Conservation (phyloP, 2,329 filamentous ascomycete species). For the Fusarium mundagurra region DNA sequence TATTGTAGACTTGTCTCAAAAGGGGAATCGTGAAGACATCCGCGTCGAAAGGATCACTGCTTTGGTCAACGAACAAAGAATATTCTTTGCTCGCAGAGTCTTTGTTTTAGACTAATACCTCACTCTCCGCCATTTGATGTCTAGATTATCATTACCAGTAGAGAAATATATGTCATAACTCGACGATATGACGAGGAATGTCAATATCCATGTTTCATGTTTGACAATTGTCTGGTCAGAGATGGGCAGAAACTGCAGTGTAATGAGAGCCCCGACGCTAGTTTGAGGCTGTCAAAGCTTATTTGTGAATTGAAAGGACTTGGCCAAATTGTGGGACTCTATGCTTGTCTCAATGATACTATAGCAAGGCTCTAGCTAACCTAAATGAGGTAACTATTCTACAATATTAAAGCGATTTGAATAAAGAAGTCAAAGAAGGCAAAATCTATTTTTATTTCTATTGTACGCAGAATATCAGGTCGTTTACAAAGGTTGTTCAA, state of each 20-base stretch:
- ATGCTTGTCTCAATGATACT: too few relatives aligned
- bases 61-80: background rate
- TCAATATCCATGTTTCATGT: accelerated
- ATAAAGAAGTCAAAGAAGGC: background rate
- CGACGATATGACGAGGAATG: too few relatives aligned
- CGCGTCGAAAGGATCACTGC: accelerated
- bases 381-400: too few relatives aligned
- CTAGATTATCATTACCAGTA: background rate
- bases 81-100: background rate
- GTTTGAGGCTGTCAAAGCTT: background rate
- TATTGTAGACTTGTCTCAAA: background rate
- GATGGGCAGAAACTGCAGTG: too few relatives aligned
- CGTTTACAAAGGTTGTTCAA: accelerated
- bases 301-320: background rate
- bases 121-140: background rate
- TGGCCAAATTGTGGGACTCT: too few relatives aligned
- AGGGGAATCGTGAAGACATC: accelerated
- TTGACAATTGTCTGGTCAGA: background rate
- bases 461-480: accelerated
- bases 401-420: too few relatives aligned
- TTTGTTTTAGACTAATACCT: background rate
- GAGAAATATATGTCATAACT: background rate
- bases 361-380: too few relatives aligned
- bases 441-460: background rate
- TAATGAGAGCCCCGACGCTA: background rate